Evolutionary conservation across 805 yeast species (phyloP), one percentile per base, ranked within the genome.

Genomic region (Candida succiphila): DNA sequence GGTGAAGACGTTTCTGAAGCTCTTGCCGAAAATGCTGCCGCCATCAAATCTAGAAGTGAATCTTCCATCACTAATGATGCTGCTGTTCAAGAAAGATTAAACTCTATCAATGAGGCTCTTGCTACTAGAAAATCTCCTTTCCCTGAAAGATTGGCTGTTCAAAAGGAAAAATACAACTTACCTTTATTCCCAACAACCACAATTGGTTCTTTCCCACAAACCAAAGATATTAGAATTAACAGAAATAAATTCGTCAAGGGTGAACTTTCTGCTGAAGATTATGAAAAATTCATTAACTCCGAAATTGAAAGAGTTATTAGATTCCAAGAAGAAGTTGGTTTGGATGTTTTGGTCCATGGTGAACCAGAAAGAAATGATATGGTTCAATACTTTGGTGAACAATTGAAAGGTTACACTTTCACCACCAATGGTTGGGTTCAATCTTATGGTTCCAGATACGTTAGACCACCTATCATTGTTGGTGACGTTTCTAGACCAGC

Each of bases 281-380:
- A 92, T 73, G 95, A 92, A 69, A 66, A 77, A 60, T 92, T 92
- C 78, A 92, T 92, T 65, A 85, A 92, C 73, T 72, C 86, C 70
- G 97, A 92, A 76, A 92, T 92, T 52, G 89, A 83, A 64, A 79
- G 72, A 43, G 97, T 89, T 58, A 84, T 92, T 68, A 81, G 86
- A 74, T 92, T 92, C 94, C 99, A 92, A 76, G 98, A 92, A 73
- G 96, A 92, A 65, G 78, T 89, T 58, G 99, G 95, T 52, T 78
- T 92, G 56, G 99, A 92, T 62, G 97, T 92, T 54, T 74, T 89
- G 53, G 99, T 92, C 49, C 98, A 92, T 70, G 99, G 99, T 75
- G 99, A 92, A 75, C 98, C 99, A 67, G 98, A 92, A 79, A 84
- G 99, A 79, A 92, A 92, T 74, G 99, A 92, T 74, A 92, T 92